Conservation (phyloP, 1,284 basidiomycete species). For the Pulveroboletus ridleyi region DNA sequence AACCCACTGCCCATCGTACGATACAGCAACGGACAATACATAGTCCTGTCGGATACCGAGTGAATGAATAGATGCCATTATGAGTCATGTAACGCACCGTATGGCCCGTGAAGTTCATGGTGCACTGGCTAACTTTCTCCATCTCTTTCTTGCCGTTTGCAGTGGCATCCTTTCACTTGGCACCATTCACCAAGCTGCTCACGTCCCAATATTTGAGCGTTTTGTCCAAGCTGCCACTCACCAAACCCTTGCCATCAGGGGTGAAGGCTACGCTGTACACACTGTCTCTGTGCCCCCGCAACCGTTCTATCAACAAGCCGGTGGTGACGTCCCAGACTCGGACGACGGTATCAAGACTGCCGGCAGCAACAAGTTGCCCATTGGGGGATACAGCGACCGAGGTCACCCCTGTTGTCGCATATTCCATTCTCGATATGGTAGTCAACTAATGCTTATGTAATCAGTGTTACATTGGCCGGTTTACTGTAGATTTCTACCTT, state of each 20-base stretch:
- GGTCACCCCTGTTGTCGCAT: slow-evolving; percentile 86
- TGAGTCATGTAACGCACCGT: slow-evolving; percentile 58
- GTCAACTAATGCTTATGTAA: too few relatives aligned
- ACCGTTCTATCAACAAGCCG: slow-evolving; percentile 74
- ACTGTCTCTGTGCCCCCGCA: slow-evolving; percentile 85
- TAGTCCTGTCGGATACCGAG: slow-evolving; percentile 59
- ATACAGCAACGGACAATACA: slow-evolving; percentile 81
- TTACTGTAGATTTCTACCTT: too few relatives aligned
- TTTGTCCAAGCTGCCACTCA: slow-evolving; percentile 88
- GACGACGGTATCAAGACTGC: slow-evolving; percentile 84
- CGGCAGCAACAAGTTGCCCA: slow-evolving; percentile 83
- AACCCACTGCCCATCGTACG: slow-evolving; percentile 88
- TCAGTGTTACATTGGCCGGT: too few relatives aligned
- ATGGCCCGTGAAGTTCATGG: slow-evolving; percentile 85
- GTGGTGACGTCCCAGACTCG: slow-evolving; percentile 87
- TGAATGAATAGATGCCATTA: slow-evolving; percentile 11
- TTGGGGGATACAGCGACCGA: slow-evolving; percentile 85
- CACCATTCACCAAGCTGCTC: slow-evolving; percentile 46
- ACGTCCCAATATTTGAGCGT: slow-evolving; percentile 92
- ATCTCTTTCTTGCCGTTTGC: slow-evolving; percentile 43
- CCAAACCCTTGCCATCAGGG: slow-evolving; percentile 80
- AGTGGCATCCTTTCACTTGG: slow-evolving; percentile 48
- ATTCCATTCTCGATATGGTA: too few relatives aligned
- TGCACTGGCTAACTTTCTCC: slow-evolving; percentile 57
- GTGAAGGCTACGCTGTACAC: slow-evolving; percentile 92